These are phyloP conservation scores for Ophiocordyceps camponoti-rufipedis DNA, from an alignment of 2,329 filamentous ascomycete genomes.

Conservation along the genomic window DNA sequence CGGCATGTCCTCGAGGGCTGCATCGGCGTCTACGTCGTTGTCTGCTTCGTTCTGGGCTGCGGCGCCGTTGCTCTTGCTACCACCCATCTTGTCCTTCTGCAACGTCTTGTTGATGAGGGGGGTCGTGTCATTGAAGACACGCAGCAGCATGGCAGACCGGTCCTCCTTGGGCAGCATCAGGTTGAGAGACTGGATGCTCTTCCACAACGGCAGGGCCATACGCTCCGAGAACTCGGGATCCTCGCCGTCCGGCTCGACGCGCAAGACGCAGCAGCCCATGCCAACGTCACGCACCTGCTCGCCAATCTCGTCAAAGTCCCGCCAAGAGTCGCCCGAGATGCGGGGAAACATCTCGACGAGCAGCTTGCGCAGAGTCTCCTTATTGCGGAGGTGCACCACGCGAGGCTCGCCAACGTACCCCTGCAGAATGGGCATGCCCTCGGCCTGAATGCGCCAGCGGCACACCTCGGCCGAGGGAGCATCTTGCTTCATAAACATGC, in stretches of 20 bases:
- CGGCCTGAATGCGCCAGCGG: slow-evolving; percentile 87
- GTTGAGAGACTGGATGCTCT: slow-evolving; percentile 80
- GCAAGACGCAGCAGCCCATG: slow-evolving; percentile 84
- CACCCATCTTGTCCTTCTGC: slow-evolving; percentile 26
- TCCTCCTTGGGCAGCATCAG: slow-evolving; percentile 98
- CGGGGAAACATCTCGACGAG: slow-evolving; percentile 96
- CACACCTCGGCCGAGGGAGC: slow-evolving; percentile 73
- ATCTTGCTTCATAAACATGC: slow-evolving; percentile 98
- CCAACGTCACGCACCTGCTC: slow-evolving; percentile 60
- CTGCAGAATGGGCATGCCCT: slow-evolving; percentile 80
- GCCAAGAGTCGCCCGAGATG: slow-evolving; percentile 56
- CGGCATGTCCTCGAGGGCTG: slow-evolving; percentile 18
- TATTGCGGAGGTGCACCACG: slow-evolving; percentile 55
- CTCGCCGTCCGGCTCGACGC: slow-evolving; percentile 57
- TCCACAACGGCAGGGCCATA: slow-evolving; percentile 86
- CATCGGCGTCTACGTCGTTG: slow-evolving; percentile 15
- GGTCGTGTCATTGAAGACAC: slow-evolving; percentile 78
- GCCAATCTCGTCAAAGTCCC: slow-evolving; percentile 70
- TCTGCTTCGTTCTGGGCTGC: slow-evolving; percentile 7
- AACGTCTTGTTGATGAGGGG: slow-evolving; percentile 57
- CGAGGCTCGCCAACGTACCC: slow-evolving; percentile 71
- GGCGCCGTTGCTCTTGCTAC: slow-evolving; percentile 8
- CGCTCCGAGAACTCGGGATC: slow-evolving; percentile 46
- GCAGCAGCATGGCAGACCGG: slow-evolving; percentile 73
- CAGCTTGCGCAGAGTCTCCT: slow-evolving; percentile 63